These are phyloP conservation scores for Ophiosphaerella herpotricha DNA, from an alignment of 2,329 filamentous ascomycete genomes.

Conservation along the genomic window DNA sequence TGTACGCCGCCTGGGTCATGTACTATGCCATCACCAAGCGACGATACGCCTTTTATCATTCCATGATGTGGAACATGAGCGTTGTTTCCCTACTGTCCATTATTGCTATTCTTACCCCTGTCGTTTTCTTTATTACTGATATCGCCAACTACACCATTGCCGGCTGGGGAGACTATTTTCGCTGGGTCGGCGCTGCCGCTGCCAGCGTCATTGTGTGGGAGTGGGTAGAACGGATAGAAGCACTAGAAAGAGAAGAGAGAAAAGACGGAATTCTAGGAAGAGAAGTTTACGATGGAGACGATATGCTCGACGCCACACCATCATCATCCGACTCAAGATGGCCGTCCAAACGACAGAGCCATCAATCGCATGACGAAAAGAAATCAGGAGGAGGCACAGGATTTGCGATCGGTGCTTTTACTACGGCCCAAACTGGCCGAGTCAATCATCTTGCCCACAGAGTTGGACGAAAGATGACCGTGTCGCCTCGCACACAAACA, in stretches of 20 bases:
- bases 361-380: constrained; percentile 36
- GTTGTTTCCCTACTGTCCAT: constrained; percentile 80
- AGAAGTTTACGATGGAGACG: constrained; percentile 91
- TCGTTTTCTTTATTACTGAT: constrained; percentile 92
- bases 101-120: constrained; percentile 80
- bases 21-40: constrained; percentile 94
- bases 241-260: constrained; percentile 87
- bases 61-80: constrained; percentile 86
- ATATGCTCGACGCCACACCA: constrained; percentile 76
- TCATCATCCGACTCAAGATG: constrained; percentile 61
- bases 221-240: constrained; percentile 95
- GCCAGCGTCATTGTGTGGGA: constrained; percentile 98
- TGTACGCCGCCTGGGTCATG: constrained; percentile 92
- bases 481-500: constrained; percentile 31
- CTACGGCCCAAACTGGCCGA: constrained; percentile 30
- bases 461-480: constrained; percentile 33
- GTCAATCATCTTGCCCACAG: constrained; percentile 36
- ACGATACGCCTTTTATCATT: constrained; percentile 87
- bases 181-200: constrained; percentile 93
- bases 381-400: constrained; percentile 31
- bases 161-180: constrained; percentile 92
- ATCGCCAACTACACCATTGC: constrained; percentile 84
- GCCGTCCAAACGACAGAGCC: constrained; percentile 48
- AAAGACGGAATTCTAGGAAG: constrained; percentile 90
- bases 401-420: constrained; percentile 25